Percentiles rank a stretch among this genome's conserved stretches.
phyloP scores from a whole-genome alignment of 805 yeast species.

The Saccharomycopsis javanensis region DNA sequence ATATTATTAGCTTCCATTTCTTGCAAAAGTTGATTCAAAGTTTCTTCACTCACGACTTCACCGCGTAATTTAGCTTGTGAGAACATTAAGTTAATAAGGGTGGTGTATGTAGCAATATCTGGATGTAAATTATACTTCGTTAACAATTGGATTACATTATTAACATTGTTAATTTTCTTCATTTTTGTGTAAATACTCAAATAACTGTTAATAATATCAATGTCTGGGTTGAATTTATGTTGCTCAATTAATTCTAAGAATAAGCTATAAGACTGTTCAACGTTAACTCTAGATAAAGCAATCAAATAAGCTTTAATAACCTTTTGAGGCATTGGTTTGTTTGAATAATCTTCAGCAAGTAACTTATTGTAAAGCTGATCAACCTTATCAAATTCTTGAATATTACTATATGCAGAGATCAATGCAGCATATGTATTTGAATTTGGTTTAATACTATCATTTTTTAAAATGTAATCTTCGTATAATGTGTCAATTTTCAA shows the following conservation, averaged over 20 bases:
- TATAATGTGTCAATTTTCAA: constrained; percentile 33
- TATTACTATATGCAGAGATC: constrained; percentile 39
- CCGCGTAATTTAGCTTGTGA: constrained; percentile 37
- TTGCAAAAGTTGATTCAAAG: constrained; percentile 31
- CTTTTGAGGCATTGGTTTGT: constrained; percentile 18
- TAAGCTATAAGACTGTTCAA: constrained; percentile 11
- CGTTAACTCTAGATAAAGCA: constrained; percentile 18
- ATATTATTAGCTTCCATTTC: constrained; percentile 33
- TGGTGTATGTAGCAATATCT: constrained; percentile 55
- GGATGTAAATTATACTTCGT: constrained; percentile 34
- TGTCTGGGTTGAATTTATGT: constrained; percentile 34
- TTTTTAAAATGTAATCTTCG: constrained; percentile 24
- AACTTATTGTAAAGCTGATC: constrained; percentile 30
- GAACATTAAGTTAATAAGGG: constrained; percentile 44
- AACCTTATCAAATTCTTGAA: constrained; percentile 32
- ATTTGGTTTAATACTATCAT: constrained; percentile 27
- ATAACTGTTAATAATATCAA: constrained; percentile 43
- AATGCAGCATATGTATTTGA: constrained; percentile 40
- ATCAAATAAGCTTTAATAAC: constrained; percentile 22
- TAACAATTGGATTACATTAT: constrained; percentile 41
- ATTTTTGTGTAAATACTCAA: constrained; percentile 33
- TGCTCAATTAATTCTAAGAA: constrained; percentile 12
- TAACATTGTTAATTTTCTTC: constrained; percentile 36
- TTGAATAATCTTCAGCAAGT: neutral
- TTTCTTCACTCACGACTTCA: constrained; percentile 30